Evolutionary conservation across 345 rosid genomes (phyloP), one percentile per base, ranked within the genome.

Genomic region (Punica granatum): DNA sequence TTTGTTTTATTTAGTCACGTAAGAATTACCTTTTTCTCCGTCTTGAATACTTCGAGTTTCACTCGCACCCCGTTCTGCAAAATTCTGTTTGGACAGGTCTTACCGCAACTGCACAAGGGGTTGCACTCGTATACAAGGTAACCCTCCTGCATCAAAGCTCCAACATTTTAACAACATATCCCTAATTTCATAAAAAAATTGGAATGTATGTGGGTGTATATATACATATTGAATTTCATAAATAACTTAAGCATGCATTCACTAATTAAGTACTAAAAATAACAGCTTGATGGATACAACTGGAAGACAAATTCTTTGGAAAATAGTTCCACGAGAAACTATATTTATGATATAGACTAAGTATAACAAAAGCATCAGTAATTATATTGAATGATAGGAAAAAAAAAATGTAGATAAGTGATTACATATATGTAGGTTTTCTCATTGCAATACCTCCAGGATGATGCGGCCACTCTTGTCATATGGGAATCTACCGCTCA

Each of bases 111-210:
- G 69, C 99, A 92, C 84, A 79, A 74, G 34, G 60, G 75, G 81
- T 86, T 95, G 84, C 99, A 95, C 86, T 95, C 99, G 66, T 95
- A 92, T 72, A 95, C 94, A 66, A 93, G 91, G 76, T 95, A 92
- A 74, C 99, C 98, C 82, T 90, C 98, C 99, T 95, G 84, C 81
- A 83, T 26, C 43, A 43, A 71, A 77, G 74, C 41, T 15, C 26
- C 10, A 12, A 26, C 12, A 3, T 26, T 56, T 26, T 56, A 56
- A 56, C 34, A 56, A 56, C 7, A 18, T 26, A 28, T n/a, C n/a
- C 34, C 61, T 26, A 56, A 56, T 28, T 25, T 25, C 3, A 48
- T 51, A 51, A n/a, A n/a, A n/a, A n/a, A n/a, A n/a, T n/a, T n/a
- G n/a, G n/a, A n/a, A n/a, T n/a, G n/a, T n/a, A n/a, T n/a, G n/a